These are phyloP conservation scores for Alternaria sp. DNA, from an alignment of 2,329 filamentous ascomycete genomes.

Conservation along the genomic window DNA sequence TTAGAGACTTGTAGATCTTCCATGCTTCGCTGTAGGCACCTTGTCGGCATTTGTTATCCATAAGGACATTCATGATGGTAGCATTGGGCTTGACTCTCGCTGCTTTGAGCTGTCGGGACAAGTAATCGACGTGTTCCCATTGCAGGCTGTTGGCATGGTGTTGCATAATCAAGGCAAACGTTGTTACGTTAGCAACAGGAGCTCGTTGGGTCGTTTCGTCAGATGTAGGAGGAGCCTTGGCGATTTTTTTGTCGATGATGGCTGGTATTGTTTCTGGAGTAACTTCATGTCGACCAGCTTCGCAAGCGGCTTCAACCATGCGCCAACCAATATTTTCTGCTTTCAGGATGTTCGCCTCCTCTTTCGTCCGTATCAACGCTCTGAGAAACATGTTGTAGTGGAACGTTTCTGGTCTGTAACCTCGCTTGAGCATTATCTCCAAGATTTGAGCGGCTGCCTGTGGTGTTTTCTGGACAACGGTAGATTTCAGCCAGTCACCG, in stretches of 20 bases:
- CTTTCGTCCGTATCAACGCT: constrained; percentile 70
- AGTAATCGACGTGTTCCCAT: constrained; percentile 48
- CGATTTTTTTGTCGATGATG: constrained; percentile 9
- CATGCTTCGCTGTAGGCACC: constrained; percentile 42
- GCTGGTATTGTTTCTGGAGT: background rate
- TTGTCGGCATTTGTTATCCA: constrained; percentile 41
- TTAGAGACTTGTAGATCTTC: constrained; percentile 39
- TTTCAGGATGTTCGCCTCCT: constrained; percentile 30
- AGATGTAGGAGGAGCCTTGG: background rate
- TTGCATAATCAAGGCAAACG: constrained; percentile 44
- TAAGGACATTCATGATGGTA: constrained; percentile 45
- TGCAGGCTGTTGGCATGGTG: constrained; percentile 39
- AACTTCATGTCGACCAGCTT: background rate
- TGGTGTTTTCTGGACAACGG: constrained; percentile 69
- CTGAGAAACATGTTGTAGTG: constrained; percentile 85
- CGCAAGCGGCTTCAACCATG: constrained; percentile 42
- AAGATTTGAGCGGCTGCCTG: constrained; percentile 77
- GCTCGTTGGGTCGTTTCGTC: constrained; percentile 17
- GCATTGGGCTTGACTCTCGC: constrained; percentile 30
- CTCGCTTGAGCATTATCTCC: constrained; percentile 75
- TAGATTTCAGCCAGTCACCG: constrained; percentile 85
- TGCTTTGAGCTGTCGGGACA: constrained; percentile 36
- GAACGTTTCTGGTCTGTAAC: constrained; percentile 72
- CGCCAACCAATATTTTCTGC: constrained; percentile 49
- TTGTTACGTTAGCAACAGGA: constrained; percentile 40